Evolutionary conservation across 495 filamentous ascomycete genomes (phyloP).

Genomic region (Daldinia caldariorum): DNA sequence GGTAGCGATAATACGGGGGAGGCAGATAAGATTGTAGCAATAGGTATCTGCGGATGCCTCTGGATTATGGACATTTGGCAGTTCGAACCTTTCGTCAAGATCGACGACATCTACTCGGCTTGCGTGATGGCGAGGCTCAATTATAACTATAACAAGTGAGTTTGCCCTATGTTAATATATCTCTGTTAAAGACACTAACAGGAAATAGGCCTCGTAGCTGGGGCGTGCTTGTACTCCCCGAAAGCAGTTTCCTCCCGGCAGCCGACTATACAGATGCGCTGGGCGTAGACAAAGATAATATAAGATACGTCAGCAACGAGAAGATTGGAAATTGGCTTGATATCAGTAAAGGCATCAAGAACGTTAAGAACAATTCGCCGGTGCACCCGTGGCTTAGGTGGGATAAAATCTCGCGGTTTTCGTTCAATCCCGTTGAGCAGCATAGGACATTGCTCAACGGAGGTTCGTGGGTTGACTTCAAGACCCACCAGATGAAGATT

Average conservation of each 20-base stretch:
- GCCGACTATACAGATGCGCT: conserved; percentile 46
- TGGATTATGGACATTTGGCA: conserved; percentile 75
- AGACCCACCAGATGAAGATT: background rate
- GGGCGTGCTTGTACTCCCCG: conserved; percentile 59
- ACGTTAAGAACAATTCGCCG: conserved; percentile 40
- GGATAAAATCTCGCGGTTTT: conserved; percentile 26
- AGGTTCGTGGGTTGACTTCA: conserved; percentile 18
- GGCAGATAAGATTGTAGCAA: conserved; percentile 73
- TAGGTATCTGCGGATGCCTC: conserved; percentile 73
- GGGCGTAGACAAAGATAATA: conserved; percentile 44
- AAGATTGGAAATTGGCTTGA: conserved; percentile 38
- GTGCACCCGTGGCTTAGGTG: conserved; percentile 41
- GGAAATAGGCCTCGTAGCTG: conserved; percentile 51
- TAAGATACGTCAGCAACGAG: conserved; percentile 12
- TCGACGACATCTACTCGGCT: conserved; percentile 14
- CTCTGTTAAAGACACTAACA: conserved; percentile 18
- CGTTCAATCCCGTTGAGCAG: conserved; percentile 22
- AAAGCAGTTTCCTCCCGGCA: conserved; percentile 53
- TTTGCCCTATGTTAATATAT: background rate
- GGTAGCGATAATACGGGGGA: conserved; percentile 70
- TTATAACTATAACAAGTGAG: conserved; percentile 21
- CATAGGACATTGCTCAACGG: conserved; percentile 8
- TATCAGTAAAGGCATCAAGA: conserved; percentile 30
- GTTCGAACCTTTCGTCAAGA: conserved; percentile 35
- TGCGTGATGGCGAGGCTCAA: background rate